Conservation (phyloP, 352 stramenopile genomes). For the Blastocystis sp. region DNA sequence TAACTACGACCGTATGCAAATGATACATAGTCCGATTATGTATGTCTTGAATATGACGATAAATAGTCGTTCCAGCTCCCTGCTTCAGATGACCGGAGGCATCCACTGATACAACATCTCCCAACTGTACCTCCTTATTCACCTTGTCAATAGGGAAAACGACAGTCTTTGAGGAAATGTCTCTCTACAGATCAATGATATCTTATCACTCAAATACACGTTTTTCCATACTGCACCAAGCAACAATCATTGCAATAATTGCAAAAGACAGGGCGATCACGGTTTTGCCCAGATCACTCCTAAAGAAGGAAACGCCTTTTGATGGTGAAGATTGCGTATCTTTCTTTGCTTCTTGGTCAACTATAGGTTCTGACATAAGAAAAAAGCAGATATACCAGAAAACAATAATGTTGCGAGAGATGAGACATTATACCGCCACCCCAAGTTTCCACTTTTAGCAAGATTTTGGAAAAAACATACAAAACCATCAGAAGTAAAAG, state of each 20-base stretch:
- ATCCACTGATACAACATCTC: constrained; percentile 60
- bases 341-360: neutral
- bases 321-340: neutral
- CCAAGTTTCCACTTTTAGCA: too few species aligned
- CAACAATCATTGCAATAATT: constrained; percentile 20
- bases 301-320: neutral
- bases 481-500: constrained; percentile 13
- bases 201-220: neutral
- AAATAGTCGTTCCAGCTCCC: constrained; percentile 49
- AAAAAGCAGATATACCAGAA: too few species aligned
- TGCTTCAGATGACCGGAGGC: constrained; percentile 38
- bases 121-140: neutral
- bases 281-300: neutral
- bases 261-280: neutral
- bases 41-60: constrained; percentile 50
- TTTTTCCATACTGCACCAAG: neutral
- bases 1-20: constrained; percentile 23
- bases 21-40: constrained; percentile 39
- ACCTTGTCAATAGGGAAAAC: neutral
- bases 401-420: too few species aligned
- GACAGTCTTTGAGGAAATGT: neutral
- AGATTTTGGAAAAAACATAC: constrained; percentile 5
- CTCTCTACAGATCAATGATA: constrained; percentile 8
- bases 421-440: too few species aligned
- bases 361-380: neutral